Percentiles rank a stretch among this genome's conserved stretches.
Evolutionary conservation across 2,329 filamentous ascomycete genomes (phyloP).

Genomic region (Trichocomaceae sp.): DNA sequence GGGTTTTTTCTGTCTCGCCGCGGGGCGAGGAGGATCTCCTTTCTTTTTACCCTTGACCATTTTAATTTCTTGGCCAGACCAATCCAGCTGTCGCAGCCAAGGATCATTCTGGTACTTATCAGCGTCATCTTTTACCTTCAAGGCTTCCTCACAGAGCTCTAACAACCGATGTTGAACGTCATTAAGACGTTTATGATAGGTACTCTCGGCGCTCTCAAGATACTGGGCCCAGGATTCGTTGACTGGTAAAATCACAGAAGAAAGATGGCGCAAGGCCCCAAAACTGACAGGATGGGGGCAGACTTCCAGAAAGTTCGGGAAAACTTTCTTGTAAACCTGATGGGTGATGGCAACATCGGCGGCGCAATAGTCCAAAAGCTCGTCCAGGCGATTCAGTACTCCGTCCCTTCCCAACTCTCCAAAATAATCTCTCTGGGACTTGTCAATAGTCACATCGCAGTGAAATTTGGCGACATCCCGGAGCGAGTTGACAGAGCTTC

Average conservation of each 20-base stretch:
- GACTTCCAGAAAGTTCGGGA: slow-evolving; percentile 78
- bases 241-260: slow-evolving; percentile 85
- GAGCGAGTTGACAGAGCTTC: slow-evolving; percentile 91
- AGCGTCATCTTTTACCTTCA: slow-evolving; percentile 63
- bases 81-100: slow-evolving; percentile 90
- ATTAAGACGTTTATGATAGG: slow-evolving; percentile 68
- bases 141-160: slow-evolving; percentile 66
- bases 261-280: slow-evolving; percentile 85
- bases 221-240: slow-evolving; percentile 84
- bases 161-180: slow-evolving; percentile 72
- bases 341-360: slow-evolving; percentile 91
- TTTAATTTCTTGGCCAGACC: slow-evolving; percentile 85
- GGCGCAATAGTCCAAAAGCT: slow-evolving; percentile 88
- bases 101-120: slow-evolving; percentile 71
- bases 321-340: slow-evolving; percentile 86
- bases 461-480: slow-evolving; percentile 96
- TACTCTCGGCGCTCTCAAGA: slow-evolving; percentile 73
- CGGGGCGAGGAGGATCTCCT: slow-evolving; percentile 66
- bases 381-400: slow-evolving; percentile 65
- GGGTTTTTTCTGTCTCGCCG: slow-evolving; percentile 80
- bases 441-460: slow-evolving; percentile 85
- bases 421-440: slow-evolving; percentile 78
- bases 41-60: slow-evolving; percentile 93
- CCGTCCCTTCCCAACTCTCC: slow-evolving; percentile 69
- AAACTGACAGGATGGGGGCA: slow-evolving; percentile 98